Percentiles rank a stretch among this genome's conserved stretches.
Evolutionary conservation across 345 rosid genomes (phyloP).

Genomic region (Populus alba): DNA sequence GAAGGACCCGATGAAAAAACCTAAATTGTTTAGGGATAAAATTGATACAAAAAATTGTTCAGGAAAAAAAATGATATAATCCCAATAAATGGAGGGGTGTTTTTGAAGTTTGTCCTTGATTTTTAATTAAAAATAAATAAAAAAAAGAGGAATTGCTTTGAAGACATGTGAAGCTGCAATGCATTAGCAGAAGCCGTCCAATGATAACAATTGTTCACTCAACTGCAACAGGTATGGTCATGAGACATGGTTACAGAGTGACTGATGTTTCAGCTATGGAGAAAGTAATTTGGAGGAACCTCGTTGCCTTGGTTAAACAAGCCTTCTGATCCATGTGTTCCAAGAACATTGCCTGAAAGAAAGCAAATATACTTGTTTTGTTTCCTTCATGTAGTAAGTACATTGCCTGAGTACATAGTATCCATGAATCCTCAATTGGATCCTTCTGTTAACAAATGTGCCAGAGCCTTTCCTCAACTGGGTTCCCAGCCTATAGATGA

Average conservation of each 20-base stretch:
- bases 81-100: too few species aligned
- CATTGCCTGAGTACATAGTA: too few species aligned
- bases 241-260: neutral
- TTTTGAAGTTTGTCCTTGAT: neutral
- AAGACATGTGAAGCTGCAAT: neutral
- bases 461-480: too few species aligned
- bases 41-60: too few species aligned
- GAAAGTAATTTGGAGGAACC: neutral
- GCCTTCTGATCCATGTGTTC: neutral
- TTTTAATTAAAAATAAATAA: neutral
- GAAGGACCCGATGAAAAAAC: too few species aligned
- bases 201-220: neutral
- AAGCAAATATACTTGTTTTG: neutral
- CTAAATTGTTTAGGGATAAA: too few species aligned
- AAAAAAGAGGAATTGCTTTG: neutral
- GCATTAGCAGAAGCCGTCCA: neutral
- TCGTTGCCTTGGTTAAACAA: neutral
- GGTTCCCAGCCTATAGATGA: too few species aligned
- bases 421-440: too few species aligned
- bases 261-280: neutral
- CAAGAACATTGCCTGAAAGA: neutral
- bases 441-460: too few species aligned
- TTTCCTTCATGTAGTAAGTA: neutral
- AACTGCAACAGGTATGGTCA: too few species aligned
- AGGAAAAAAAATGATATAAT: too few species aligned